These are phyloP conservation scores for Scheffersomyces insectosa DNA, from an alignment of 1,139 yeast genomes.

Conservation along the genomic window DNA sequence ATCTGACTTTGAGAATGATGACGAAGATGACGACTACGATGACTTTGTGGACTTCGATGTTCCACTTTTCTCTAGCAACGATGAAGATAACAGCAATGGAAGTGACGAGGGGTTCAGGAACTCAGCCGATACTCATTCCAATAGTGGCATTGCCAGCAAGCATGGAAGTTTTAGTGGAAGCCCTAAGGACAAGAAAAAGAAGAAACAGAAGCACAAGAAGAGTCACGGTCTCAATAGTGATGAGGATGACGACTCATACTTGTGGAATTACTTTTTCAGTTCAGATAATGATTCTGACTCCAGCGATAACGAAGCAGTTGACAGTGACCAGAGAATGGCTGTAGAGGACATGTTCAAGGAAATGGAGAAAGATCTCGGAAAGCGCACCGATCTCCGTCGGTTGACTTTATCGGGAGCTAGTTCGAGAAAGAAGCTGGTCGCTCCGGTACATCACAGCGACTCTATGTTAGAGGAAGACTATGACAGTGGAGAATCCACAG, in stretches of 20 bases:
- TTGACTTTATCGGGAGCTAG: slow-evolving; percentile 4
- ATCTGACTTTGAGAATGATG: slow-evolving; percentile 23
- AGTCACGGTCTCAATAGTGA: slow-evolving; percentile 31
- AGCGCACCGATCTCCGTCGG: slow-evolving; percentile 3
- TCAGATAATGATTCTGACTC: slow-evolving; percentile 37
- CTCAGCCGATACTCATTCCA: slow-evolving; percentile 4
- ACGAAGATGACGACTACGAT: slow-evolving; percentile 23
- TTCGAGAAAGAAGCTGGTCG: slow-evolving; percentile 3
- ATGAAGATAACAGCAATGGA: slow-evolving; percentile 5
- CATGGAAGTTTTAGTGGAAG: neutral
- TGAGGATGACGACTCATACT: slow-evolving; percentile 53
- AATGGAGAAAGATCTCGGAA: slow-evolving; percentile 1
- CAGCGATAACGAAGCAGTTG: slow-evolving; percentile 28
- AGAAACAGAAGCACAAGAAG: slow-evolving; percentile 10
- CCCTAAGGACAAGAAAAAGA: slow-evolving; percentile 7
- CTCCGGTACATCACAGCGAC: neutral
- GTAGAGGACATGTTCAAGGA: slow-evolving; percentile 8
- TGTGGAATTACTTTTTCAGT: slow-evolving; percentile 58
- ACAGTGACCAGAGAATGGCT: slow-evolving; percentile 15
- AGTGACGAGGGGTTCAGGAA: slow-evolving; percentile 6
- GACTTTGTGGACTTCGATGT: slow-evolving; percentile 20
- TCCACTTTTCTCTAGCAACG: slow-evolving; percentile 10
- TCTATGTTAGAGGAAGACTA: slow-evolving; percentile 27
- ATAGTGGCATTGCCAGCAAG: slow-evolving; percentile 5
- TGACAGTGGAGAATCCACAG: slow-evolving; percentile 82